Evolutionary conservation across 495 filamentous ascomycete species (phyloP).

Genomic region (Talaromyces borbonicus): DNA sequence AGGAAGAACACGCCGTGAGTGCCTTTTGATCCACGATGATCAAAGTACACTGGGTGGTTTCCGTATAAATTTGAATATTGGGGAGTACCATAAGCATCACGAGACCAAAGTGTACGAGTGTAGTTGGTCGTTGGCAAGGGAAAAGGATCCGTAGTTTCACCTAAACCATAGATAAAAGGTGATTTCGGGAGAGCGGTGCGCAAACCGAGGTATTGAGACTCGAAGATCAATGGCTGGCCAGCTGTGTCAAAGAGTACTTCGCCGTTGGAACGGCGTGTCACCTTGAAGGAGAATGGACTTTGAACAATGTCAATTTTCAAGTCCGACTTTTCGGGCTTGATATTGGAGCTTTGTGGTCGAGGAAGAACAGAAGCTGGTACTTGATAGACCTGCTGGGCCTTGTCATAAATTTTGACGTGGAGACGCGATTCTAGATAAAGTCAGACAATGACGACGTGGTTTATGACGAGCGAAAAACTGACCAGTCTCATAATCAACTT

Average conservation of each 20-base stretch:
- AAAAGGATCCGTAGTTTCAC: conserved; percentile 69
- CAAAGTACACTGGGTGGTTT: conserved; percentile 76
- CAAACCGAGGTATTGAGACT: conserved; percentile 67
- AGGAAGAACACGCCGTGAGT: conserved; percentile 78
- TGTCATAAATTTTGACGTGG: conserved; percentile 75
- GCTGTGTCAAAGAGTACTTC: conserved; percentile 78
- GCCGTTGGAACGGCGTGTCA: conserved; percentile 48
- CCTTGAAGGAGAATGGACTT: conserved; percentile 67
- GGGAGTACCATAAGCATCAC: conserved; percentile 59
- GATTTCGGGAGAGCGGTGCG: conserved; percentile 56
- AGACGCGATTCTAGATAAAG: conserved; percentile 52
- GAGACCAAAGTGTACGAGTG: conserved; percentile 70
- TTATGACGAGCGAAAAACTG: conserved; percentile 17
- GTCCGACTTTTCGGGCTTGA: conserved; percentile 17
- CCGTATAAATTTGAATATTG: conserved; percentile 72
- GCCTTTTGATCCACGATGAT: conserved; percentile 54
- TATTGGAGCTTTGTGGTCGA: conserved; percentile 35
- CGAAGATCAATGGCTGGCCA: conserved; percentile 59
- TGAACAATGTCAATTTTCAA: conserved; percentile 57
- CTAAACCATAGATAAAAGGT: conserved; percentile 70
- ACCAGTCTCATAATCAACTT: conserved; percentile 71
- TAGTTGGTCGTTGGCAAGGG: conserved; percentile 64
- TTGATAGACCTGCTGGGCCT: conserved; percentile 64
- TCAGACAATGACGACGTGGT: background rate
- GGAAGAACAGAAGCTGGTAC: conserved; percentile 64